phyloP scores from a whole-genome alignment of 768 basidiomycete species.

The Sistotremastrum suecicum region DNA sequence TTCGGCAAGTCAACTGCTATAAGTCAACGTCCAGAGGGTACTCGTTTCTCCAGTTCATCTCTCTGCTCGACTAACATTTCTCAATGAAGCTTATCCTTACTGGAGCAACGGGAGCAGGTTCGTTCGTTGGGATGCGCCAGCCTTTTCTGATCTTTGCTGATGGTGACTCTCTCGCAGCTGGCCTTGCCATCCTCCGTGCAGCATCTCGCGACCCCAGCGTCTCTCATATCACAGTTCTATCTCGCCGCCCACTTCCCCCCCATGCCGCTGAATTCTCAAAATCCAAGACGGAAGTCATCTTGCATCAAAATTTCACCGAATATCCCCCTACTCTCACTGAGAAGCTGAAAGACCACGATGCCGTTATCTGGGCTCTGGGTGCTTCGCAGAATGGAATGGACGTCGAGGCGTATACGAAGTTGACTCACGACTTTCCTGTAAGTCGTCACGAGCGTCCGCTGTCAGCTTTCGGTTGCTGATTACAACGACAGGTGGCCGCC shows the following conservation, averaged over 20 bases:
- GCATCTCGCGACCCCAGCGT: slow-evolving; percentile 17
- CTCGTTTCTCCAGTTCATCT: no score
- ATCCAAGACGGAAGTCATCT: slow-evolving; percentile 18
- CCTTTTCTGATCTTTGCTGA: background rate
- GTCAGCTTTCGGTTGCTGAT: no score
- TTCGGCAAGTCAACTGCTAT: no score
- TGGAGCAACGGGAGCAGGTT: slow-evolving; percentile 22
- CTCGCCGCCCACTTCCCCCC: slow-evolving; percentile 18
- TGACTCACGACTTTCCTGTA: slow-evolving; percentile 22
- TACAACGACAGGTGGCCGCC: slow-evolving; percentile 15
- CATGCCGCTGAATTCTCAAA: slow-evolving; percentile 18
- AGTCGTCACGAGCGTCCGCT: no score
- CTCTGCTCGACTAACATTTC: no score
- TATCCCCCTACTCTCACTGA: slow-evolving; percentile 18
- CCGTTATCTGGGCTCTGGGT: slow-evolving; percentile 24
- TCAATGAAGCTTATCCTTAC: slow-evolving; percentile 18
- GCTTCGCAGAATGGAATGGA: slow-evolving; percentile 14
- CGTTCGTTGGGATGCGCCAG: background rate
- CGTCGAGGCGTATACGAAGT: slow-evolving; percentile 18
- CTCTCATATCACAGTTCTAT: slow-evolving; percentile 19
- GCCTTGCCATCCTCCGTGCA: slow-evolving; percentile 20
- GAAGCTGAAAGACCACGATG: slow-evolving; percentile 20
- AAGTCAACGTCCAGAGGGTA: no score
- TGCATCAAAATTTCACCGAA: slow-evolving; percentile 19
- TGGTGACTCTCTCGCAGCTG: slow-evolving; percentile 11